Evolutionary conservation across 768 basidiomycete species (phyloP).

Genomic region (Lenzites betulinus): DNA sequence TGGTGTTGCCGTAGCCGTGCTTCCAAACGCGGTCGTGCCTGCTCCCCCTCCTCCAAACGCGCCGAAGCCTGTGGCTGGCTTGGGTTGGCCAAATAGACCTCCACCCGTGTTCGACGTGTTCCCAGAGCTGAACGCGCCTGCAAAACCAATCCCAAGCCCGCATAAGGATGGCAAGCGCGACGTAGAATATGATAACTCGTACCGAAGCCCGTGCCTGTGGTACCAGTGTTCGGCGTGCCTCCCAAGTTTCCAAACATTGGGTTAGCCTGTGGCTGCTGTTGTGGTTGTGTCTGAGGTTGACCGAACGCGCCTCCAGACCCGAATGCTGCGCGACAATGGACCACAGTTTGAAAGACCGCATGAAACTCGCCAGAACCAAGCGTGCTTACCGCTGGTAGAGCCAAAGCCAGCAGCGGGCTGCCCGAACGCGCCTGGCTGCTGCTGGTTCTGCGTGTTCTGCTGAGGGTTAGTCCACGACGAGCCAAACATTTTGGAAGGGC

Average conservation of each 20-base stretch:
- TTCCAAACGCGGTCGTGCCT: conserved; percentile 53
- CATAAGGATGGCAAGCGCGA: conserved; percentile 8
- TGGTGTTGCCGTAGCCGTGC: conserved; percentile 35
- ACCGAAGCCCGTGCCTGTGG: conserved; percentile 42
- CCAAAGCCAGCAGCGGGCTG: conserved; percentile 68
- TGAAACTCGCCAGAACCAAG: conserved; percentile 30
- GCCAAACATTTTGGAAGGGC: conserved; percentile 57
- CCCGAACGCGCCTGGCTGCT: conserved; percentile 61
- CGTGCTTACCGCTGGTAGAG: conserved; percentile 59
- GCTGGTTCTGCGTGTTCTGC: conserved; percentile 66
- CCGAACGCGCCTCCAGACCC: conserved; percentile 56
- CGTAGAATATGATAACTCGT: conserved; percentile 16
- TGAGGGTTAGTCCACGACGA: conserved; percentile 67
- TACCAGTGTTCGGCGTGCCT: conserved; percentile 32
- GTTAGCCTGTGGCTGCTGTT: conserved; percentile 57
- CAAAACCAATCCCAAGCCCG: too few relatives aligned
- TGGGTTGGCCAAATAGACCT: conserved; percentile 59
- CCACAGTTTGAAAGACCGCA: conserved; percentile 20
- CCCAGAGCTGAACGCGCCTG: conserved; percentile 43
- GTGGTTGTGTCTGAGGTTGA: conserved; percentile 40
- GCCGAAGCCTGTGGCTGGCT: conserved; percentile 76
- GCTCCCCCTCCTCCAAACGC: conserved; percentile 59
- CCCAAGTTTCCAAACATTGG: conserved; percentile 78
- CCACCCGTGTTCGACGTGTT: conserved; percentile 40
- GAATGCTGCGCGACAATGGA: conserved; percentile 25